These are phyloP conservation scores for Candida schatavii DNA, from an alignment of 805 yeast species.

Conservation along the genomic window DNA sequence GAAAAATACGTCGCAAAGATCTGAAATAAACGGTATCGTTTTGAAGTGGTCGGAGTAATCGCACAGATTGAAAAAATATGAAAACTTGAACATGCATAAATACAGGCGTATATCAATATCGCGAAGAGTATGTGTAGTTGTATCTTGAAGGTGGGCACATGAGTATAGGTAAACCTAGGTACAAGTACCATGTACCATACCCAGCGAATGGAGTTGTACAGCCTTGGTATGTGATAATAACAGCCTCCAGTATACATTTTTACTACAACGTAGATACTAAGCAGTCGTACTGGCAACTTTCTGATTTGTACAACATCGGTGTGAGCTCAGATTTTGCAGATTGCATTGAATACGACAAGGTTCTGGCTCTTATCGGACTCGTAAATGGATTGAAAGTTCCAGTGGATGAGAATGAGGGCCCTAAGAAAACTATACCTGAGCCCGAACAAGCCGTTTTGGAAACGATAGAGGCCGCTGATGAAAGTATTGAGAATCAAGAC, in stretches of 20 bases:
- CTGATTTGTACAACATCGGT: slow-evolving; percentile 17
- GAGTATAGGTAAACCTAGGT: slow-evolving; percentile 13
- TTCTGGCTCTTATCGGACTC: slow-evolving; percentile 27
- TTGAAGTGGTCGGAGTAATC: too few relatives aligned
- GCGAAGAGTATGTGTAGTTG: too few relatives aligned
- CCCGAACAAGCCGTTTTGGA: neutral
- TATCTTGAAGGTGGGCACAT: too few relatives aligned
- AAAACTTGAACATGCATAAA: too few relatives aligned
- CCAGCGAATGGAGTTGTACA: slow-evolving; percentile 3
- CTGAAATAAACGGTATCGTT: too few relatives aligned
- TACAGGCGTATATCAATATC: too few relatives aligned
- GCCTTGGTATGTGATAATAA: slow-evolving; percentile 29
- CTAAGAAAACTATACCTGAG: neutral
- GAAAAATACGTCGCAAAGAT: too few relatives aligned
- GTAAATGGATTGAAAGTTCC: slow-evolving; percentile 18
- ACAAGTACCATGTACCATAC: slow-evolving; percentile 18
- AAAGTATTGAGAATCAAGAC: neutral
- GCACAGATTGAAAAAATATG: too few relatives aligned
- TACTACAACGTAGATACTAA: slow-evolving; percentile 22
- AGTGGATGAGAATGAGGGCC: neutral
- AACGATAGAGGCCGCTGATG: slow-evolving; percentile 1
- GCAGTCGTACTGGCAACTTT: slow-evolving; percentile 33
- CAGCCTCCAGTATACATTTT: slow-evolving; percentile 26
- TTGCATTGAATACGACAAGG: slow-evolving; percentile 26
- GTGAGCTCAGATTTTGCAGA: slow-evolving; percentile 4